Percentiles rank a stretch among this genome's conserved stretches.
phyloP scores from a whole-genome alignment of 768 basidiomycete species.

The Naganishia vaughanmartiniae region DNA sequence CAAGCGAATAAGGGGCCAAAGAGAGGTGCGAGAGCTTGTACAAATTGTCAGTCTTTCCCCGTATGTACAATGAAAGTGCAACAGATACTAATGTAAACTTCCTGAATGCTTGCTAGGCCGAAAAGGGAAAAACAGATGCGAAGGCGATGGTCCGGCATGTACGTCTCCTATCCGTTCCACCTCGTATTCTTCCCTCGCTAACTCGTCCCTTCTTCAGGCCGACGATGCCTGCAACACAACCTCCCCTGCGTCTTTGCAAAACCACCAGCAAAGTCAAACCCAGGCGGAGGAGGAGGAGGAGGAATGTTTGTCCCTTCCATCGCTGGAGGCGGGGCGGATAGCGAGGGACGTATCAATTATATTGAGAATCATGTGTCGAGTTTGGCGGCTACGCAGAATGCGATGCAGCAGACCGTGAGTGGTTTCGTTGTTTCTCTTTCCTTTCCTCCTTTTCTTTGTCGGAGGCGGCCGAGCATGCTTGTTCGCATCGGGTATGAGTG shows the following conservation, averaged over 20 bases:
- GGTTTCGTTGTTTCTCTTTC: background rate
- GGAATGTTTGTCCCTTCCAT: background rate
- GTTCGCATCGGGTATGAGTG: too few species aligned
- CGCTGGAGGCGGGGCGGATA: slow-evolving; percentile 26
- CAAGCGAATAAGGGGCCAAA: slow-evolving; percentile 21
- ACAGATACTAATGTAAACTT: background rate
- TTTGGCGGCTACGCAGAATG: slow-evolving; percentile 45
- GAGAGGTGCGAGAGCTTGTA: slow-evolving; percentile 34
- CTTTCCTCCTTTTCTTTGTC: background rate
- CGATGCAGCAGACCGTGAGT: slow-evolving; percentile 46
- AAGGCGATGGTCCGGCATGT: slow-evolving; percentile 37
- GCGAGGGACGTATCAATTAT: slow-evolving; percentile 39
- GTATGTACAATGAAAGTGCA: slow-evolving; percentile 30
- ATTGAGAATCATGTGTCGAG: slow-evolving; percentile 43
- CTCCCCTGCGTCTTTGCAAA: slow-evolving; percentile 48
- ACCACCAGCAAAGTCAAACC: slow-evolving; percentile 24
- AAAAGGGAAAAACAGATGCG: slow-evolving; percentile 49
- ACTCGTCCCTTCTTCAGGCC: slow-evolving; percentile 31
- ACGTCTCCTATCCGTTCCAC: background rate
- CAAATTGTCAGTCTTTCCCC: slow-evolving; percentile 25
- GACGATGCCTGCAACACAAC: slow-evolving; percentile 42
- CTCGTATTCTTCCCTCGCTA: background rate
- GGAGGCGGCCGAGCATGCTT: too few species aligned
- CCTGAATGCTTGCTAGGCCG: slow-evolving; percentile 21
- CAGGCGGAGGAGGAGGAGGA: too few species aligned